Conservation (phyloP, 176 grass and related monocot genomes). For the Themeda triandra region DNA sequence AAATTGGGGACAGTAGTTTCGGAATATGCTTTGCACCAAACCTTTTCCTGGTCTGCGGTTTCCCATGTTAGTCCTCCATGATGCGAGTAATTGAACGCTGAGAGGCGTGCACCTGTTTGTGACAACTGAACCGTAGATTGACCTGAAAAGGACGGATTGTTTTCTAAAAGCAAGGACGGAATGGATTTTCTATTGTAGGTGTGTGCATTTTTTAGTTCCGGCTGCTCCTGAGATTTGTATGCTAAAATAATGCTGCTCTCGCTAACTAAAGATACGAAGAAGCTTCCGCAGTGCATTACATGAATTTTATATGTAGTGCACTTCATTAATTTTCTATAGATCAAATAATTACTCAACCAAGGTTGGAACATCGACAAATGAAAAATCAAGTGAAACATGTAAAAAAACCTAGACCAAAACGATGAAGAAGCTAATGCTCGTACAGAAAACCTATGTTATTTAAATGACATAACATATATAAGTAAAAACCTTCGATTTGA, state of each 20-base stretch:
- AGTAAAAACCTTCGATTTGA: too few species aligned
- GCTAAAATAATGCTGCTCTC: background rate
- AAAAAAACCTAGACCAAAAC: background rate
- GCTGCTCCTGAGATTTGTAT: background rate
- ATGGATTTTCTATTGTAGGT: background rate
- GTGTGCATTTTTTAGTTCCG: background rate
- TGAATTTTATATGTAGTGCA: background rate
- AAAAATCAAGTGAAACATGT: background rate
- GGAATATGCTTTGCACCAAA: conserved; percentile 38
- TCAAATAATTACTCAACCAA: background rate
- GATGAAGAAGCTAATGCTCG: background rate
- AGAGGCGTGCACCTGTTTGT: background rate
- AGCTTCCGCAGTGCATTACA: background rate
- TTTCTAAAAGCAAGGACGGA: background rate
- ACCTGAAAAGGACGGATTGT: background rate
- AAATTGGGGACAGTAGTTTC: conserved; percentile 2
- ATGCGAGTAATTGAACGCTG: background rate
- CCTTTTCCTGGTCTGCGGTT: too few species aligned
- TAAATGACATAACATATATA: background rate
- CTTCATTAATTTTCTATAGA: background rate
- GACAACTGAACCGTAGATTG: background rate
- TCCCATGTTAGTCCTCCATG: background rate
- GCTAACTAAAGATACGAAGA: background rate
- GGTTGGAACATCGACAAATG: background rate
- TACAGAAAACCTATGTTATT: background rate